Base-by-base conservation (phyloP, 2,329 filamentous ascomycete genomes). In the Setomelanomma holmii region DNA sequence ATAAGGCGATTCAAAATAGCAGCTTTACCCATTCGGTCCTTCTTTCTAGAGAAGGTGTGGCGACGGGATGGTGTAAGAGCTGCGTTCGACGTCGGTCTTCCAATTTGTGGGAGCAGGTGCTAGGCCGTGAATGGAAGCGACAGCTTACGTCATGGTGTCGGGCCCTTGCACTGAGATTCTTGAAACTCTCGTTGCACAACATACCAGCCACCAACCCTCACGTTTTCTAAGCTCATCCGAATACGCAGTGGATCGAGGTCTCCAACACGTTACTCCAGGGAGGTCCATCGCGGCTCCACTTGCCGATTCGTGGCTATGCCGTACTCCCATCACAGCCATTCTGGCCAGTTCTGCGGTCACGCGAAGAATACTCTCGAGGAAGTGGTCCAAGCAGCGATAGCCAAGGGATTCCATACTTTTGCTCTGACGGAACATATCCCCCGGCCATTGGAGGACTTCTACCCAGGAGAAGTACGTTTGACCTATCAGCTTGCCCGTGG, bases 241-340 rank as follows among this genome's bases (percentile, higher is more conserved):
- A 10, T 30, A 30, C 27, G 27, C 27, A 14, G 10, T 30, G 27
- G 14, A 30, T 30, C 10, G 27, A 30, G 27, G 27, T 14, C 27
- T 30, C 27, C 27, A 8, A 30, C 2, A 14, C 27, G n/a, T n/a
- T n/a, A 30, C 10, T 30, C 10, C 27, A 30, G 10, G 14, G 10
- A 30, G 3, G 27, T 14, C 27, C 3, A 10, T 10, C 27, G 27
- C 10, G 27, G 14, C 10, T 30, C 10, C 5, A 30, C 27, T 8
- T 14, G 5, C 10, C 27, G 27, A 6, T 14, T 30, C 27, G 40
- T 41, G 34, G 49, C 47, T 45, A 98, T 98, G 95, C 93, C 93
- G 1, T 96, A 96, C 79, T 96, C 95, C 4, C 96, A 98, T 81
- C 95, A 99, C 77, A 96, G 91, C 70, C 95, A 99, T 78, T 98